Base-by-base conservation (phyloP, 768 basidiomycete genomes). In the Russula griseocarnosa region DNA sequence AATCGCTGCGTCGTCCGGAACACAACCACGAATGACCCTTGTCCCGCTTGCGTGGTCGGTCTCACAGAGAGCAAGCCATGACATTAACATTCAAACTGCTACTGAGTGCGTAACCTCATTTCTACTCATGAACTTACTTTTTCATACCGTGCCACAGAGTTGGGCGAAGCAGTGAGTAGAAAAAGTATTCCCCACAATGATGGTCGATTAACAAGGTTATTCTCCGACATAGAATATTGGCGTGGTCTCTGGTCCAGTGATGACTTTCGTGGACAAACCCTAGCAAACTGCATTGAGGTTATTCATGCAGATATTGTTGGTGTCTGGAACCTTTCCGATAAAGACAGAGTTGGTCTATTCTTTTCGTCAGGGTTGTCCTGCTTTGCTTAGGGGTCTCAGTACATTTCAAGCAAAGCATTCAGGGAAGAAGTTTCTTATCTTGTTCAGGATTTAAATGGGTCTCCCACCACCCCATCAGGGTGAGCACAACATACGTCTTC, bases 81-180 rank as follows among this genome's bases (percentile, higher is more conserved):
- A 40, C 24, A 11, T 58, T n/a, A 58, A 32, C 36, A 47, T 64
- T 7, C 36, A 34, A 8, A 22, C 38, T 20, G 38, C 63, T 2
- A 60, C 60, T 18, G 53, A 60, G 63, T 16, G 28, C 24, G 63
- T 55, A 55, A 20, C 42, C 6, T 49, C 30, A 3, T 28, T n/a
- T 49, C 32, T 36, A 30, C 28, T 58, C 36, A 11, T 42, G 36
- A 47, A 24, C 7, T 18, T 9, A 8, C 22, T n/a, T 30, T 40
- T 58, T 54, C 16, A 63, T 26, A 11, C 26, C 5, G 10, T 49
- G 9, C 16, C 13, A 53, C 26, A 63, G 62, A 6, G 44, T 63
- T 14, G 62, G 62, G 6, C 38, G 38, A 59, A 54, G 46, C 52
- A 46, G 62, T 63, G 28, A 63, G 62, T 55, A n/a, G 16, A 11